phyloP scores from a whole-genome alignment of 1,139 yeast species.

The Debaryomyces nepalensis region DNA sequence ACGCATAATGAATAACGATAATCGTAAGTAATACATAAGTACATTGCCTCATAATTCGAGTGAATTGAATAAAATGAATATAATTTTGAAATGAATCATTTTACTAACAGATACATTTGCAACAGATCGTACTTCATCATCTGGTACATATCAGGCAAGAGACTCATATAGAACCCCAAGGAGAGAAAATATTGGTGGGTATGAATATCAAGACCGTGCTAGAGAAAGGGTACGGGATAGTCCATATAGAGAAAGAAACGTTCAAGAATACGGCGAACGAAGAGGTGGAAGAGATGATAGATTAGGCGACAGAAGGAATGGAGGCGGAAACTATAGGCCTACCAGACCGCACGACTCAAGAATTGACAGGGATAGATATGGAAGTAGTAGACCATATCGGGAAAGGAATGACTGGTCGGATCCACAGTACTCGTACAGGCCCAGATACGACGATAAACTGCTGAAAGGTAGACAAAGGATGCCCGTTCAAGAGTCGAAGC shows the following conservation, averaged over 20 bases:
- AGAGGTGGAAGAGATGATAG: conserved; percentile 15
- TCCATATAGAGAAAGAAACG: conserved; percentile 12
- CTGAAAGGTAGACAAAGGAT: conserved; percentile 2
- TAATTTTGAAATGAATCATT: neutral
- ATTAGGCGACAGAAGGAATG: conserved; percentile 9
- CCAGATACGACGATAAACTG: conserved; percentile 8
- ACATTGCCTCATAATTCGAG: no score
- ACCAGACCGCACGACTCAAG: conserved; percentile 7
- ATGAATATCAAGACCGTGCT: conserved; percentile 12
- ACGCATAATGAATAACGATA: conserved; percentile 9
- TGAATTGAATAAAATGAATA: no score
- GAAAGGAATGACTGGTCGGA: conserved; percentile 14
- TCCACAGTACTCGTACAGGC: conserved; percentile 1
- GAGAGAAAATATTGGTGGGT: conserved; percentile 8
- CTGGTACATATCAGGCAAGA: conserved; percentile 4
- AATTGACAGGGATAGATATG: conserved; percentile 11
- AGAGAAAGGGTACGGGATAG: conserved; percentile 18
- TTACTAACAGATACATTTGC: conserved; percentile 10
- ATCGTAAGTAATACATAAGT: conserved; percentile 5
- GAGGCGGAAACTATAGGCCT: conserved; percentile 2
- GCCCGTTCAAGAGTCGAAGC: conserved; percentile 11
- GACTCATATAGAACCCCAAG: conserved; percentile 4
- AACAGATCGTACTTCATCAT: conserved; percentile 10
- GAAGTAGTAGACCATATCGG: conserved; percentile 15
- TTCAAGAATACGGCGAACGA: conserved; percentile 13